These are phyloP conservation scores for Omphalea diandra DNA, from an alignment of 441 rosid species.

Conservation along the genomic window DNA sequence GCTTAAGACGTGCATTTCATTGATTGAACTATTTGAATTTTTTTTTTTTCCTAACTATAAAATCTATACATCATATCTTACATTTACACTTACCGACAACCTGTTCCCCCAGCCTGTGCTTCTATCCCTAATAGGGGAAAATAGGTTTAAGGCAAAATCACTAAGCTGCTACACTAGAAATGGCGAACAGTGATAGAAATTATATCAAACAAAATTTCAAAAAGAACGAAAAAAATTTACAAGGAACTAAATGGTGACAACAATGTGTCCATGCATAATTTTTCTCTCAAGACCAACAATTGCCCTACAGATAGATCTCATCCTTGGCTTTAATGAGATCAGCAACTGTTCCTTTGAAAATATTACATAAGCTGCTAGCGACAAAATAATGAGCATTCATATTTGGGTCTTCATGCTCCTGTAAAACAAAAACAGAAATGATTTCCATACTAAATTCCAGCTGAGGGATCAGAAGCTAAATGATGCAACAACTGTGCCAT, in stretches of 20 bases:
- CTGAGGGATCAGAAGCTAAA: not conserved
- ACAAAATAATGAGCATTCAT: not conserved
- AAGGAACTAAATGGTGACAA: not conserved
- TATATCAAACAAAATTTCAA: not conserved
- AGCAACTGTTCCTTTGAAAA: not conserved
- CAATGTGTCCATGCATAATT: not conserved
- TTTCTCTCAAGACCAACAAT: not conserved
- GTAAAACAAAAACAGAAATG: not conserved
- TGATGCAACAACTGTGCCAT: not conserved
- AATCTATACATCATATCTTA: not conserved
- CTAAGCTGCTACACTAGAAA: not conserved
- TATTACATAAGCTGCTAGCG: not conserved
- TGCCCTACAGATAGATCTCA: not conserved
- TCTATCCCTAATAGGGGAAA: not conserved
- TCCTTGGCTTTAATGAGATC: not conserved
- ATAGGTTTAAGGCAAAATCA: not conserved
- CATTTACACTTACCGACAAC: slow-evolving; percentile 9
- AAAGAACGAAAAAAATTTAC: not conserved
- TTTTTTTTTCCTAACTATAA: not conserved
- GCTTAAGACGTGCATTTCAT: not conserved
- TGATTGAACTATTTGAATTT: not conserved
- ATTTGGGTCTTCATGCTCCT: not conserved
- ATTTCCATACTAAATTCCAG: not conserved
- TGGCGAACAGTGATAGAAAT: not conserved
- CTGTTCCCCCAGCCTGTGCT: too few relatives aligned